Percentiles rank a stretch among this genome's conserved stretches.
phyloP scores from a whole-genome alignment of 495 filamentous ascomycete genomes.

The Annulohypoxylon nitens region DNA sequence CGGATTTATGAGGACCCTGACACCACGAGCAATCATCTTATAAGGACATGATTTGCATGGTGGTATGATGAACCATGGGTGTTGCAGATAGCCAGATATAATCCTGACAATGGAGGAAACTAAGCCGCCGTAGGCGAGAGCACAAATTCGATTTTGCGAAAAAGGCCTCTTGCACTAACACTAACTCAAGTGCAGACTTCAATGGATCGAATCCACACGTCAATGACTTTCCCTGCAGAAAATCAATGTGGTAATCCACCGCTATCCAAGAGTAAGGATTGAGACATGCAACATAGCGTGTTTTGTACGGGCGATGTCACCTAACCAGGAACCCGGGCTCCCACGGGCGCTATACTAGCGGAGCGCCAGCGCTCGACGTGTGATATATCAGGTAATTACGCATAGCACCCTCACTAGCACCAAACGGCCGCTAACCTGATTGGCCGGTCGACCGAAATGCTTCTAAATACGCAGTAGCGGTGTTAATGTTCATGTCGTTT shows the following conservation, averaged over 20 bases:
- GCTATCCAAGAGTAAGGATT: conserved; percentile 6
- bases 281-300: conserved; percentile 19
- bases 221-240: neutral
- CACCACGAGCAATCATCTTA: neutral
- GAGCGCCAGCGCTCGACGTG: neutral
- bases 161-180: neutral
- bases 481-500: neutral
- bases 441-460: conserved; percentile 11
- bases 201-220: neutral
- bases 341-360: conserved; percentile 10
- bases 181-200: neutral
- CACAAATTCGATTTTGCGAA: neutral
- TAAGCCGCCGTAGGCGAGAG: neutral
- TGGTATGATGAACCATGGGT: neutral
- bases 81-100: neutral
- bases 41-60: neutral
- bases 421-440: conserved; percentile 10
- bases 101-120: neutral
- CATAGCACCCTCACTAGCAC: neutral
- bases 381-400: conserved; percentile 22
- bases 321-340: conserved; percentile 15
- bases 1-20: neutral
- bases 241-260: neutral
- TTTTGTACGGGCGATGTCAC: conserved; percentile 24
- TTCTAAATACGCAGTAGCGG: neutral